phyloP scores from a whole-genome alignment of 257 asterid genomes.

The Solanum pinnatisectum region DNA sequence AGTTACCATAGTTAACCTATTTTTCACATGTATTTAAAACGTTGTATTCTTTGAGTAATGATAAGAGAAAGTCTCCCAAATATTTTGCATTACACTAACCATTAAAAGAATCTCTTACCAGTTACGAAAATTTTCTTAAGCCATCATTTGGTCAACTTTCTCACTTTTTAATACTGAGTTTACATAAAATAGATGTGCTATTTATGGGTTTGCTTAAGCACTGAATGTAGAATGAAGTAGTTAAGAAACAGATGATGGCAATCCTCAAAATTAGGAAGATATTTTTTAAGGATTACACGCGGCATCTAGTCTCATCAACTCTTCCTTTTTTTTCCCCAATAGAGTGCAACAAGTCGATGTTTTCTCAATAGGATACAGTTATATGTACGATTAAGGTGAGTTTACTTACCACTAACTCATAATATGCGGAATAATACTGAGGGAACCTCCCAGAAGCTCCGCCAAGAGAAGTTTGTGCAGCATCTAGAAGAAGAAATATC shows the following conservation, averaged over 20 bases:
- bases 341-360: neutral
- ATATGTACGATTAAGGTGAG: neutral
- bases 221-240: neutral
- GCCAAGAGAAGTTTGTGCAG: constrained; percentile 93
- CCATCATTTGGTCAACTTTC: neutral
- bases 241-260: neutral
- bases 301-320: neutral
- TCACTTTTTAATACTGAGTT: neutral
- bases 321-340: neutral
- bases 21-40: neutral
- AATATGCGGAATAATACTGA: constrained; percentile 78
- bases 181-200: neutral
- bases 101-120: neutral
- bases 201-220: neutral
- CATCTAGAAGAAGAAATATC: constrained; percentile 86
- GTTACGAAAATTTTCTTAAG: neutral
- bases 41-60: neutral
- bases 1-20: neutral
- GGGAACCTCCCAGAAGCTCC: constrained; percentile 94
- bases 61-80: neutral
- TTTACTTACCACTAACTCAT: constrained; percentile 84
- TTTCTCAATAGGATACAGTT: neutral
- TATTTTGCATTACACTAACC: neutral
- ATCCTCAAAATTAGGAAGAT: neutral
- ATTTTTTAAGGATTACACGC: neutral